phyloP scores from a whole-genome alignment of 495 filamentous ascomycete species.

The Podospora pseudopauciseta region DNA sequence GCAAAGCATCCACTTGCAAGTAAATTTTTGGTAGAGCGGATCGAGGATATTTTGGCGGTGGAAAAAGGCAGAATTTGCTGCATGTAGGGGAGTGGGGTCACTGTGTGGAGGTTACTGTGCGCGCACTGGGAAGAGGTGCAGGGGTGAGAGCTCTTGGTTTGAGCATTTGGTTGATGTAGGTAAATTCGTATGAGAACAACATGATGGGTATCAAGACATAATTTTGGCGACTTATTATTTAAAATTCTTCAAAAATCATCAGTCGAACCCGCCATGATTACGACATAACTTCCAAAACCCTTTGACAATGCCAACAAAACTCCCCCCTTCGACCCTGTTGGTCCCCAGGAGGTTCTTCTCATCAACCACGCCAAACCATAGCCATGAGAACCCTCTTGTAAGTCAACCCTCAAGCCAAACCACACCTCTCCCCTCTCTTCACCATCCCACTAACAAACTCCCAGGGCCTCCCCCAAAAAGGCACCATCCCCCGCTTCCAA shows the following conservation, averaged over 20 bases:
- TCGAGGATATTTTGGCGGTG: slow-evolving; percentile 49
- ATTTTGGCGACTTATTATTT: background rate
- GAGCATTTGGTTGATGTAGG: background rate
- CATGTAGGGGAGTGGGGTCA: background rate
- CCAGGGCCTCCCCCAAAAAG: slow-evolving; percentile 77
- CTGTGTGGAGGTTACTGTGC: background rate
- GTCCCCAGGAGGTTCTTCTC: slow-evolving; percentile 57
- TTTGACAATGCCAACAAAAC: slow-evolving; percentile 37
- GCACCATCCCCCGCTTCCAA: slow-evolving; percentile 75
- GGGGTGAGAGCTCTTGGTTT: background rate
- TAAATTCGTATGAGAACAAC: background rate
- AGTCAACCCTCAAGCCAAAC: background rate
- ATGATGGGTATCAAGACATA: background rate
- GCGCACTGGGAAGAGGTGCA: slow-evolving; percentile 5
- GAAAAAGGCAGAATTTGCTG: slow-evolving; percentile 35
- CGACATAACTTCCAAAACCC: background rate
- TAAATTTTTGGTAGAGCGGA: slow-evolving; percentile 27
- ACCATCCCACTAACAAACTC: slow-evolving; percentile 15
- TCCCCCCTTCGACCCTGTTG: slow-evolving; percentile 53
- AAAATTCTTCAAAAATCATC: background rate
- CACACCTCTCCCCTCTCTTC: background rate
- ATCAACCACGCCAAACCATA: background rate
- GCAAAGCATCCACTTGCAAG: slow-evolving; percentile 20
- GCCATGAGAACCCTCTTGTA: slow-evolving; percentile 94
- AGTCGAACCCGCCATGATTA: background rate